phyloP scores from a whole-genome alignment of 192 early-diverging fungal genomes.

The Linnemannia schmuckeri region DNA sequence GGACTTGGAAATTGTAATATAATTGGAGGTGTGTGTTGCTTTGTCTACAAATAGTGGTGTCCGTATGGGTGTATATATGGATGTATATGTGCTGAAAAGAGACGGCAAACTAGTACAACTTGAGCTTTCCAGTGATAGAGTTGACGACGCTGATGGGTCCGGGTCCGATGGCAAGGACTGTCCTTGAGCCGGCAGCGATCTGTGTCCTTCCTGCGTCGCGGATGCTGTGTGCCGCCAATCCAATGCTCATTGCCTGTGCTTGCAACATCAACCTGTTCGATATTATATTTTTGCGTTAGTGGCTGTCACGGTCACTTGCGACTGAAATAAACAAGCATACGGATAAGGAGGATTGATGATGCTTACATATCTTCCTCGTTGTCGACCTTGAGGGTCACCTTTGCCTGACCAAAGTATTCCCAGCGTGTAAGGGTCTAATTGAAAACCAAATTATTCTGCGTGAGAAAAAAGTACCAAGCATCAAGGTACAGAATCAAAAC shows the following conservation, averaged over 20 bases:
- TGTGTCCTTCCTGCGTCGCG: conserved; percentile 94
- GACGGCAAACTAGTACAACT: conserved; percentile 27
- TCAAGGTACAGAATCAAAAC: neutral
- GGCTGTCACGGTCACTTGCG: too few relatives aligned
- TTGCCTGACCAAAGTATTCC: conserved; percentile 86
- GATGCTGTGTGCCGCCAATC: conserved; percentile 81
- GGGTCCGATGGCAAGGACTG: conserved; percentile 95
- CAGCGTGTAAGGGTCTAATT: conserved; percentile 68
- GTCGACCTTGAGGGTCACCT: conserved; percentile 85
- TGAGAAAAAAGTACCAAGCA: neutral
- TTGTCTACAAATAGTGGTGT: neutral
- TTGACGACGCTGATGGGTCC: conserved; percentile 63
- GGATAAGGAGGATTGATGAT: neutral
- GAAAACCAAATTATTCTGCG: too few relatives aligned
- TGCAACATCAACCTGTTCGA: conserved; percentile 72
- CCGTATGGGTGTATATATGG: neutral
- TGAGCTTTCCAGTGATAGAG: conserved; percentile 46
- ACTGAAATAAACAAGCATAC: neutral
- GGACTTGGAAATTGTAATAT: neutral
- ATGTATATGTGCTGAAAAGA: too few relatives aligned
- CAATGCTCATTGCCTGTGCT: conserved; percentile 66
- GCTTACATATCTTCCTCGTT: conserved; percentile 84
- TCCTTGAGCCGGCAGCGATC: conserved; percentile 91
- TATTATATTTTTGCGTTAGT: too few relatives aligned
- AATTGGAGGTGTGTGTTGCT: neutral